Evolutionary conservation across 2,329 filamentous ascomycete species (phyloP).

Genomic region (Ceratocystis albifundus): DNA sequence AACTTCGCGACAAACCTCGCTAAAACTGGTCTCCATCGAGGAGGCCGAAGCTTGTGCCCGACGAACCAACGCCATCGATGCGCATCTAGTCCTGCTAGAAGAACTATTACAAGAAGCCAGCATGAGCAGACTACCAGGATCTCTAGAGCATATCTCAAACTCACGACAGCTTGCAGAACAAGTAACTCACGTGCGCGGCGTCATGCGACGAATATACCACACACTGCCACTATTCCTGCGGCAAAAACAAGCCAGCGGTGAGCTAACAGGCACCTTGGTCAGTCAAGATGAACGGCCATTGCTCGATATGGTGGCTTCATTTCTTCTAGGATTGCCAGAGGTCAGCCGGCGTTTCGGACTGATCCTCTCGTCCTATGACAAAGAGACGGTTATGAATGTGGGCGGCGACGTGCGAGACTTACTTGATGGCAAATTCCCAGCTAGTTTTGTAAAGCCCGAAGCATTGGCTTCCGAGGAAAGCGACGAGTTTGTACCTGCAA

Average conservation of each 20-base stretch:
- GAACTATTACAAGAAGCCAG: slow-evolving; percentile 7
- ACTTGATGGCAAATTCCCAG: slow-evolving; percentile 13
- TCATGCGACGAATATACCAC: slow-evolving; percentile 12
- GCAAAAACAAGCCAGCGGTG: background rate
- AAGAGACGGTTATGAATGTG: slow-evolving; percentile 9
- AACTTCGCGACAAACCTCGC: background rate
- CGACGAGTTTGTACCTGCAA: slow-evolving; percentile 14
- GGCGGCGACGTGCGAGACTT: slow-evolving; percentile 19
- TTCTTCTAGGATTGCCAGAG: slow-evolving; percentile 15
- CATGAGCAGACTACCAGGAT: background rate
- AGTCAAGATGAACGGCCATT: background rate
- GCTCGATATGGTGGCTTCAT: slow-evolving; percentile 14
- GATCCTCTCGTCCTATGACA: slow-evolving; percentile 1
- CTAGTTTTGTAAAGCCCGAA: slow-evolving; percentile 17
- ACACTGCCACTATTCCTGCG: slow-evolving; percentile 12
- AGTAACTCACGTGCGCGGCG: slow-evolving; percentile 1
- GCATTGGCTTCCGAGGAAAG: slow-evolving; percentile 5
- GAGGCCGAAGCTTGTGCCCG: slow-evolving; percentile 5
- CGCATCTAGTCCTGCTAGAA: slow-evolving; percentile 7
- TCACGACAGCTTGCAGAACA: slow-evolving; percentile 7
- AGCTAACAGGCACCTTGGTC: background rate
- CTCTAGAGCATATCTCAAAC: background rate
- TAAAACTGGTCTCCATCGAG: slow-evolving; percentile 9
- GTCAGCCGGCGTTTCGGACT: slow-evolving; percentile 16
- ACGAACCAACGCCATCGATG: slow-evolving; percentile 12